Percentiles rank a stretch among this genome's conserved stretches.
phyloP scores from a whole-genome alignment of 352 stramenopile genomes.

The Phytophthora sp. region DNA sequence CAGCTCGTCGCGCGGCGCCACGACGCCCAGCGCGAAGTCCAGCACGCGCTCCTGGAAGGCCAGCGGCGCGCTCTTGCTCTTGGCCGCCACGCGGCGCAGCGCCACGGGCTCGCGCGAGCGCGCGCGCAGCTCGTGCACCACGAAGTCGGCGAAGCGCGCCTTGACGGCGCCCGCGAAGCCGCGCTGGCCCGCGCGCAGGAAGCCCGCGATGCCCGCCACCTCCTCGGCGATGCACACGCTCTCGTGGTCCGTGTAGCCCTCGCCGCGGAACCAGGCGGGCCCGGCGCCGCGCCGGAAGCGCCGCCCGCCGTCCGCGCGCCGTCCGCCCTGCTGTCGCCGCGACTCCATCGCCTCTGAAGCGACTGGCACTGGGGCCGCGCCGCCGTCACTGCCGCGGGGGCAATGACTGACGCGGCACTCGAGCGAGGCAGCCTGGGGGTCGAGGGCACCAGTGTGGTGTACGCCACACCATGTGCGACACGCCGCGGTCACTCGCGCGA shows the following conservation, averaged over 20 bases:
- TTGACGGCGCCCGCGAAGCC: conserved; percentile 81
- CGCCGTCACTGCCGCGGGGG: background rate
- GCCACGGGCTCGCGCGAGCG: conserved; percentile 32
- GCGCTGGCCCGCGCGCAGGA: conserved; percentile 33
- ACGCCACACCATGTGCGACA: too few species aligned
- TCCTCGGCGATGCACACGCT: conserved; percentile 67
- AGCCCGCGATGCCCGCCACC: conserved; percentile 65
- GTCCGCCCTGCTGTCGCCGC: conserved; percentile 23
- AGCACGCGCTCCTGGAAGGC: conserved; percentile 50
- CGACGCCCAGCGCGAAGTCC: conserved; percentile 29
- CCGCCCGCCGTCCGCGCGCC: conserved; percentile 30
- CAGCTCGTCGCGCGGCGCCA: background rate
- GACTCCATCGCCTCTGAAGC: conserved; percentile 37
- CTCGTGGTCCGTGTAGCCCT: conserved; percentile 73
- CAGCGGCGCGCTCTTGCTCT: conserved; percentile 37
- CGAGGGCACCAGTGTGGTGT: conserved; percentile 2
- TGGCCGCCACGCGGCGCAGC: conserved; percentile 43
- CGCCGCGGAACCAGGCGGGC: conserved; percentile 57
- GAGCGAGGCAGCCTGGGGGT: too few species aligned
- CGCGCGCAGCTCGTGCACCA: conserved; percentile 74
- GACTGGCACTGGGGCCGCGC: too few species aligned
- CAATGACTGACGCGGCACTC: conserved; percentile 13
- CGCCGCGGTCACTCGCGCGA: too few species aligned
- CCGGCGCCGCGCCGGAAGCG: conserved; percentile 18
- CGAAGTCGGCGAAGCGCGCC: conserved; percentile 85